These are phyloP conservation scores for Piper betle DNA, from an alignment of 164 flowering plant genomes.

Conservation along the genomic window DNA sequence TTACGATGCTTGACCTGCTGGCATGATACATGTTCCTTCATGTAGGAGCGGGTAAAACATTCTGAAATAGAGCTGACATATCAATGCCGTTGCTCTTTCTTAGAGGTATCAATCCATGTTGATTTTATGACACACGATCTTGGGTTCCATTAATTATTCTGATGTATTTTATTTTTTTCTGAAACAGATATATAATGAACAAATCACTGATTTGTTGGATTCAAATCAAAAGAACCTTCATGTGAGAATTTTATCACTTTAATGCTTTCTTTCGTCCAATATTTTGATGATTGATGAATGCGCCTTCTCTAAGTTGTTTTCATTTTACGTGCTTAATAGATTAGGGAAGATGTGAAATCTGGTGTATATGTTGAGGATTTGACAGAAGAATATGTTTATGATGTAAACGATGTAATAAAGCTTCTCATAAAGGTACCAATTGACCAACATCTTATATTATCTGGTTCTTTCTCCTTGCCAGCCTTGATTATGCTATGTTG, in stretches of 20 bases:
- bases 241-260: constrained; percentile 22
- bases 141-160: not conserved
- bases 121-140: not conserved
- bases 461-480: not conserved
- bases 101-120: constrained; percentile 44
- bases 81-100: constrained; percentile 91
- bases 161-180: not conserved
- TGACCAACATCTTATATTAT: too few relatives aligned
- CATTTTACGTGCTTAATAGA: constrained; percentile 21
- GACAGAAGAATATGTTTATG: constrained; percentile 58
- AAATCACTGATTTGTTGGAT: constrained; percentile 90
- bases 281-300: not conserved
- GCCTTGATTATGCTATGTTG: not conserved
- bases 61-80: constrained; percentile 68
- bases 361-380: constrained; percentile 96
- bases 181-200: constrained; percentile 91
- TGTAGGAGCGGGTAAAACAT: constrained; percentile 78
- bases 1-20: not conserved
- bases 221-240: constrained; percentile 71
- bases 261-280: not conserved
- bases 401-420: constrained; percentile 56
- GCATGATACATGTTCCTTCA: constrained; percentile 29
- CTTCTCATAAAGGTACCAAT: constrained; percentile 56
- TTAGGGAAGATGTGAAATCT: constrained; percentile 87
- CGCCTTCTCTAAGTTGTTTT: not conserved